Evolutionary conservation across 2,329 filamentous ascomycete genomes (phyloP).

Genomic region (Pseudogymnoascus sp.): DNA sequence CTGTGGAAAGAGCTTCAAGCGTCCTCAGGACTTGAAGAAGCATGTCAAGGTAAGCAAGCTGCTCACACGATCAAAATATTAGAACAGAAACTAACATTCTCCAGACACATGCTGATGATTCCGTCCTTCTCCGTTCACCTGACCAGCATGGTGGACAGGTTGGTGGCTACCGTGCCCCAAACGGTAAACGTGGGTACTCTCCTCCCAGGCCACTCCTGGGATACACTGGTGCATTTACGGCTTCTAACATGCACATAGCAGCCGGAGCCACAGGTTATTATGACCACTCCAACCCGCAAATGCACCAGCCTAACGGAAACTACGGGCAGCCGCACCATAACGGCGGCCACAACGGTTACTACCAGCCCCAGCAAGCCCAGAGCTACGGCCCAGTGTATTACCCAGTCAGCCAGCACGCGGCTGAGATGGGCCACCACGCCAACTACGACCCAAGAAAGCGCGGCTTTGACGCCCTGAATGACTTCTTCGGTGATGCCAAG

Average conservation of each 20-base stretch:
- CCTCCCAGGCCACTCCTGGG: constrained; percentile 13
- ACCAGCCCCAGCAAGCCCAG: constrained; percentile 45
- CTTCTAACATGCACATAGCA: constrained; percentile 28
- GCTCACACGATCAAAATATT: not conserved
- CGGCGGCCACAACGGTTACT: constrained; percentile 39
- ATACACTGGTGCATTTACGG: constrained; percentile 17
- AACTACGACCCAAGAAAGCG: constrained; percentile 70
- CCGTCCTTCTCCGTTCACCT: constrained; percentile 49
- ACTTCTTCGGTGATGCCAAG: constrained; percentile 91
- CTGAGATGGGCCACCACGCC: constrained; percentile 54
- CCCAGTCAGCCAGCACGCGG: constrained; percentile 53
- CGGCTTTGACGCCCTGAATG: constrained; percentile 78
- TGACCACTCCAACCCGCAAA: constrained; percentile 51
- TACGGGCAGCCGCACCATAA: constrained; percentile 48
- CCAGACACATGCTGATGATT: constrained; percentile 88
- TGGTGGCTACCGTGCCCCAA: constrained; percentile 43
- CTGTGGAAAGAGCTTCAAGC: constrained; percentile 98
- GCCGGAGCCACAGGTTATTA: constrained; percentile 40
- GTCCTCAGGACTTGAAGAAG: constrained; percentile 97
- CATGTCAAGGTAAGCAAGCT: constrained; percentile 68
- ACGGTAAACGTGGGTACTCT: constrained; percentile 40
- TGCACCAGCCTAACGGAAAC: constrained; percentile 42
- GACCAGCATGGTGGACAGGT: constrained; percentile 24
- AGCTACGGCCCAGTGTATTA: constrained; percentile 76
- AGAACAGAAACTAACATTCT: constrained; percentile 18